Percentiles rank a stretch among this genome's conserved stretches.
Conservation (phyloP, 2,329 filamentous ascomycete genomes). For the Albifimbria verrucaria region DNA sequence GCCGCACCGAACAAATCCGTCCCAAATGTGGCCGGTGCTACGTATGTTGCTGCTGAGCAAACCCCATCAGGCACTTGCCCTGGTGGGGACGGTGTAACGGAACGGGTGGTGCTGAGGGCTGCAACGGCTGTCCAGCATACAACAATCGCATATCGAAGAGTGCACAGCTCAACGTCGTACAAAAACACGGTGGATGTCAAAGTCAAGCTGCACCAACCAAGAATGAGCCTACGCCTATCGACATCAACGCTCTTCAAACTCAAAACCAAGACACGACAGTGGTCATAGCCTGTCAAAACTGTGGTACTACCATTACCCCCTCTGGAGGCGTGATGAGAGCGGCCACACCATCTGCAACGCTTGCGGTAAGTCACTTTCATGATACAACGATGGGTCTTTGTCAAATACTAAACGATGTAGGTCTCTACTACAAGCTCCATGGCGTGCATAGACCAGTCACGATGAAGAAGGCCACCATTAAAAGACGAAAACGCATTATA, state of each 20-base stretch:
- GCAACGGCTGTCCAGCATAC: conserved; percentile 92
- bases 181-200: conserved; percentile 38
- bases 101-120: conserved; percentile 91
- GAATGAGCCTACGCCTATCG: conserved; percentile 26
- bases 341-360: conserved; percentile 98
- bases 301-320: conserved; percentile 93
- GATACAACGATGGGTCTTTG: background rate
- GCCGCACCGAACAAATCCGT: conserved; percentile 5
- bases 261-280: conserved; percentile 30
- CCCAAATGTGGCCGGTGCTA: conserved; percentile 50
- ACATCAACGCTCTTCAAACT: conserved; percentile 29
- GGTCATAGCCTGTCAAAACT: conserved; percentile 94
- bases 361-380: conserved; percentile 67
- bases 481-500: conserved; percentile 90
- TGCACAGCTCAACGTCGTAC: conserved; percentile 63
- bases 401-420: conserved; percentile 40
- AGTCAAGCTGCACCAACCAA: conserved; percentile 18
- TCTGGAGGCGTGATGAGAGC: conserved; percentile 91
- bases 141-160: conserved; percentile 95
- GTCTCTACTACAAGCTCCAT: conserved; percentile 94
- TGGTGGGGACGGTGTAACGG: conserved; percentile 95
- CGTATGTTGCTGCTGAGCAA: conserved; percentile 75
- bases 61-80: conserved; percentile 84
- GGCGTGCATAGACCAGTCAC: conserved; percentile 87
- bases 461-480: conserved; percentile 99